Evolutionary conservation across 257 asterid species (phyloP).

Genomic region (Solanum tarapatanum): DNA sequence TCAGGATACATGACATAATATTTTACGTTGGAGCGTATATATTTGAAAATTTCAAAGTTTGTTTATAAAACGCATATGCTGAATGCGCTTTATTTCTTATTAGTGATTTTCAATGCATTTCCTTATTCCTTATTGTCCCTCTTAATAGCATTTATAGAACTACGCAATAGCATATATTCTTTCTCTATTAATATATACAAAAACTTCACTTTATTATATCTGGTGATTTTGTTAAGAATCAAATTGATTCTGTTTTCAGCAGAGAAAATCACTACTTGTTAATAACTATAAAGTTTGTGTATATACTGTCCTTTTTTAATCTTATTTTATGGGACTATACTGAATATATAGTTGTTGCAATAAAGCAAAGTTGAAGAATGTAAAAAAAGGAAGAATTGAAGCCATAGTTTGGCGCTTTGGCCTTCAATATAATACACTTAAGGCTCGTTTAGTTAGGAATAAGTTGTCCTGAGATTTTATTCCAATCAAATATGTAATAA

Average conservation of each 20-base stretch:
- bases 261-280: not conserved
- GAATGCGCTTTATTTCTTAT: not conserved
- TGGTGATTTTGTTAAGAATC: not conserved
- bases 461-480: not conserved
- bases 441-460: not conserved
- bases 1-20: not conserved
- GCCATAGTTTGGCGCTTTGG: not conserved
- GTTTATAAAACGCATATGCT: too few species aligned
- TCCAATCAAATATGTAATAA: too few species aligned
- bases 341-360: not conserved
- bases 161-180: not conserved
- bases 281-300: too few species aligned
- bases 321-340: not conserved
- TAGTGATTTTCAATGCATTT: too few species aligned
- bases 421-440: not conserved
- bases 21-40: not conserved
- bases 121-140: not conserved
- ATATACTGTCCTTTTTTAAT: fast-evolving
- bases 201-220: not conserved
- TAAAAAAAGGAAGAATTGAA: too few species aligned
- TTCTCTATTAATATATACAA: too few species aligned
- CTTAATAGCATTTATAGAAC: not conserved
- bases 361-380: not conserved
- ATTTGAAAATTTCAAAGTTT: too few species aligned
- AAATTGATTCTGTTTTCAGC: not conserved